Percentiles rank a stretch among this genome's conserved stretches.
phyloP scores from a whole-genome alignment of 768 basidiomycete species.

The Podaxis carcinomalis region DNA sequence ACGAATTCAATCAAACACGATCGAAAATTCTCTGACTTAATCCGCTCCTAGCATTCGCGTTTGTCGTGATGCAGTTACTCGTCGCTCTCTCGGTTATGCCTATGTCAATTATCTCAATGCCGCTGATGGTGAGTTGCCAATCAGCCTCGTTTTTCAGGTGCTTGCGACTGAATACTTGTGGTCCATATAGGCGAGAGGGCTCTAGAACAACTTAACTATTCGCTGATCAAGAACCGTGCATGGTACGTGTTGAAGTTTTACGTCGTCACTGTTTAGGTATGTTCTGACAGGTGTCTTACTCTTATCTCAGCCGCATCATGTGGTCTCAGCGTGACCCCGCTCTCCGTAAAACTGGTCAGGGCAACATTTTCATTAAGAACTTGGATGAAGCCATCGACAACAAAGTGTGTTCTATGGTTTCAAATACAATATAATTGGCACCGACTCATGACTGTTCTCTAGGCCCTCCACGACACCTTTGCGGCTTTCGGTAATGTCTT shows the following conservation, averaged over 20 bases:
- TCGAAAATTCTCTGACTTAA: slow-evolving; percentile 9
- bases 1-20: neutral
- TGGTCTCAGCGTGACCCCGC: slow-evolving; percentile 99
- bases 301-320: slow-evolving; percentile 86
- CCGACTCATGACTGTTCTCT: neutral
- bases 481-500: slow-evolving; percentile 98
- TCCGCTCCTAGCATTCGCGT: slow-evolving; percentile 78
- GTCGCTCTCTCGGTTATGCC: slow-evolving; percentile 98
- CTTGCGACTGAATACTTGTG: slow-evolving; percentile 3
- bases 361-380: slow-evolving; percentile 99
- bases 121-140: slow-evolving; percentile 66
- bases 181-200: slow-evolving; percentile 80
- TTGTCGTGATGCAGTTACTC: slow-evolving; percentile 98
- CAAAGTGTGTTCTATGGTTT: slow-evolving; percentile 51
- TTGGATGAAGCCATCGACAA: slow-evolving; percentile 96
- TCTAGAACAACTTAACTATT: slow-evolving; percentile 98
- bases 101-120: slow-evolving; percentile 99
- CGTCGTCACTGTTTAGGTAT: slow-evolving; percentile 11
- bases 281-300: slow-evolving; percentile 12
- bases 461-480: slow-evolving; percentile 99
- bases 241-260: slow-evolving; percentile 51
- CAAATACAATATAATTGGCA: neutral
- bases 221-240: slow-evolving; percentile 95
- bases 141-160: neutral
- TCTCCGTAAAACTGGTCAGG: slow-evolving; percentile 98